Evolutionary conservation across 2,329 filamentous ascomycete genomes (phyloP).

Genomic region (Verticillium tricorpus): DNA sequence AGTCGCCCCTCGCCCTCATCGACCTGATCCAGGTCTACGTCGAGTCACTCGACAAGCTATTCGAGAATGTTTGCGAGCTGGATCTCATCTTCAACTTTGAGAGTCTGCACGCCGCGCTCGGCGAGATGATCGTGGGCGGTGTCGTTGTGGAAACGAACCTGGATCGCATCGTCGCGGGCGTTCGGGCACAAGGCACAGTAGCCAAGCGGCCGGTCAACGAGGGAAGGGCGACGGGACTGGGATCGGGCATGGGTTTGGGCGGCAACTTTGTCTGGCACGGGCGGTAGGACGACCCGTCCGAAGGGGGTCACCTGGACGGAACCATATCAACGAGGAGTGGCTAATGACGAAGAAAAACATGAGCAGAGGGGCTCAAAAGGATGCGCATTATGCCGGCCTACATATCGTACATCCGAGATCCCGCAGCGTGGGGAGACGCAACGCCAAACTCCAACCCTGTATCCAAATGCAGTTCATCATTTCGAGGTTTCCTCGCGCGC

Average conservation of each 20-base stretch:
- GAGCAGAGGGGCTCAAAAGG: neutral
- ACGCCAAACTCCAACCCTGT: conserved; percentile 11
- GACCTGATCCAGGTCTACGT: conserved; percentile 98
- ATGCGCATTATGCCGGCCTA: conserved; percentile 5
- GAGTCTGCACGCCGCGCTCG: conserved; percentile 83
- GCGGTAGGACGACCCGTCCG: conserved; percentile 20
- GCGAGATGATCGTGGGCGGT: conserved; percentile 93
- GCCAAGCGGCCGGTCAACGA: conserved; percentile 78
- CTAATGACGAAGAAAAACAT: conserved; percentile 2
- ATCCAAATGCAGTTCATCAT: neutral
- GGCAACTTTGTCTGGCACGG: conserved; percentile 53
- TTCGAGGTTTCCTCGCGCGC: conserved; percentile 14
- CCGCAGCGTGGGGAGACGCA: conserved; percentile 5
- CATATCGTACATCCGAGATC: neutral
- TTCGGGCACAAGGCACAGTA: conserved; percentile 71
- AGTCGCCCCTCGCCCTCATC: conserved; percentile 90
- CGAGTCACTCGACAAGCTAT: conserved; percentile 87
- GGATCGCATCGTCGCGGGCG: conserved; percentile 82
- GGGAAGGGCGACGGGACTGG: conserved; percentile 41
- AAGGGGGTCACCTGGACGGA: neutral
- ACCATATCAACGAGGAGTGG: neutral
- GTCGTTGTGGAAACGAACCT: conserved; percentile 91
- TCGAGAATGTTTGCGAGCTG: conserved; percentile 97
- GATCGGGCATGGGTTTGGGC: conserved; percentile 50
- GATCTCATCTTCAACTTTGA: conserved; percentile 99